A percentile compares a stretch with the other conserved stretches of the same genome.
These are phyloP conservation scores for Chalciporus chontae DNA, from an alignment of 768 basidiomycete species.

Conservation along the genomic window DNA sequence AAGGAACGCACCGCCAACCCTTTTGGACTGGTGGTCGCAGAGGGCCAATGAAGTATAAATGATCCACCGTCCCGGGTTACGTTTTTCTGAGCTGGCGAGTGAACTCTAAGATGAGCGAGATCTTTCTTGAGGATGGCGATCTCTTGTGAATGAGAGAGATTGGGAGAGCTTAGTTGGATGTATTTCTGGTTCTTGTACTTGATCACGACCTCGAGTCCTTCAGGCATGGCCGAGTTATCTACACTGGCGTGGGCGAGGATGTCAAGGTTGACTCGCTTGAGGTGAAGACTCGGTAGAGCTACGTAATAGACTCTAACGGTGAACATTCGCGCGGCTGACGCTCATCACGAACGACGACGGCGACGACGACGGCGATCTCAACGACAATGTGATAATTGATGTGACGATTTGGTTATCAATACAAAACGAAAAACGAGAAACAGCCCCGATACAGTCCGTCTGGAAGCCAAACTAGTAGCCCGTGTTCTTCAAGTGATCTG, in stretches of 20 bases:
- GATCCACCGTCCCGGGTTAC: slow-evolving; percentile 16
- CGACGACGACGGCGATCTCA: neutral
- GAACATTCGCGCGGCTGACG: neutral
- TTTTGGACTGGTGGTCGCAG: slow-evolving; percentile 1
- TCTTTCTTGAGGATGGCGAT: slow-evolving; percentile 26
- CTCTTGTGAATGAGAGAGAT: slow-evolving; percentile 9
- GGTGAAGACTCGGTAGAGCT: no score
- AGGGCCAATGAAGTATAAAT: slow-evolving; percentile 28
- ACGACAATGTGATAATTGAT: neutral
- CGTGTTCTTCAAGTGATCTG: slow-evolving; percentile 69
- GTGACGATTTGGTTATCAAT: slow-evolving; percentile 4
- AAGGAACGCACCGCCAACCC: slow-evolving; percentile 8
- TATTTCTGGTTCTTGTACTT: slow-evolving; percentile 21
- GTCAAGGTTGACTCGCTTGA: neutral
- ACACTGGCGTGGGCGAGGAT: no score
- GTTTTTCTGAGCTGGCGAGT: slow-evolving; percentile 27
- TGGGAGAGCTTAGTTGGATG: slow-evolving; percentile 9
- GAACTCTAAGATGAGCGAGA: slow-evolving; percentile 29
- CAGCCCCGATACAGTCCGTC: slow-evolving; percentile 2
- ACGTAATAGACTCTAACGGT: neutral
- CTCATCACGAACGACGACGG: neutral
- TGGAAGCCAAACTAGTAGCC: slow-evolving; percentile 41
- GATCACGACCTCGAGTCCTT: slow-evolving; percentile 26
- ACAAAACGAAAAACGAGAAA: slow-evolving; percentile 2
- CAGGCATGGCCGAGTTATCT: slow-evolving; percentile 8